These are phyloP conservation scores for Colletotrichum kahawae DNA, from an alignment of 2,329 filamentous ascomycete species.

Conservation along the genomic window DNA sequence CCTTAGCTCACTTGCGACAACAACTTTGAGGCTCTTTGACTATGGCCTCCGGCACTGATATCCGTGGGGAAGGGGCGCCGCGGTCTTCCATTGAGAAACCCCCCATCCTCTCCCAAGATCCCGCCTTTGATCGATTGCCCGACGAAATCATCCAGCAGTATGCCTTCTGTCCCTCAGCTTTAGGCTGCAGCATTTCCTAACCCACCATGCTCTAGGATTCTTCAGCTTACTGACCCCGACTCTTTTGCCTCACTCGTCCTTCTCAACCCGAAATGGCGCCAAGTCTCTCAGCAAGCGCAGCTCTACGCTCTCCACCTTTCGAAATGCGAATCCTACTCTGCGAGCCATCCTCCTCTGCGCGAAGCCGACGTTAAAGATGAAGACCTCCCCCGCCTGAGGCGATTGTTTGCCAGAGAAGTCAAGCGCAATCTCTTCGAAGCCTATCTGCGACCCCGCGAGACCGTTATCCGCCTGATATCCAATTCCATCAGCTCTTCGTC, in stretches of 20 bases:
- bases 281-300: slow-evolving; percentile 65
- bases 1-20: slow-evolving; percentile 7
- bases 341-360: slow-evolving; percentile 48
- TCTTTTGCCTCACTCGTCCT: slow-evolving; percentile 71
- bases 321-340: slow-evolving; percentile 63
- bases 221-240: slow-evolving; percentile 63
- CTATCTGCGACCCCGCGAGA: slow-evolving; percentile 73
- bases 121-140: slow-evolving; percentile 61
- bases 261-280: slow-evolving; percentile 70
- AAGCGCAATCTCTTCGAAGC: slow-evolving; percentile 81
- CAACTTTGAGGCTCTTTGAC: background rate
- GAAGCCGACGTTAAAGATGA: slow-evolving; percentile 45
- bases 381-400: slow-evolving; percentile 65
- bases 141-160: slow-evolving; percentile 76
- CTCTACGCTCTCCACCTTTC: slow-evolving; percentile 68
- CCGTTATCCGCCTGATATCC: slow-evolving; percentile 79
- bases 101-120: slow-evolving; percentile 30
- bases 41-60: slow-evolving; percentile 6
- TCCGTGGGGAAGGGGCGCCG: background rate
- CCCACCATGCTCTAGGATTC: slow-evolving; percentile 52
- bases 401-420: slow-evolving; percentile 70
- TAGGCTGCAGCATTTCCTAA: background rate
- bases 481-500: slow-evolving; percentile 85
- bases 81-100: slow-evolving; percentile 37
- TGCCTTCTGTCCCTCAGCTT: slow-evolving; percentile 30